phyloP scores from a whole-genome alignment of 495 filamentous ascomycete species.

The Penicillium desertorum region DNA sequence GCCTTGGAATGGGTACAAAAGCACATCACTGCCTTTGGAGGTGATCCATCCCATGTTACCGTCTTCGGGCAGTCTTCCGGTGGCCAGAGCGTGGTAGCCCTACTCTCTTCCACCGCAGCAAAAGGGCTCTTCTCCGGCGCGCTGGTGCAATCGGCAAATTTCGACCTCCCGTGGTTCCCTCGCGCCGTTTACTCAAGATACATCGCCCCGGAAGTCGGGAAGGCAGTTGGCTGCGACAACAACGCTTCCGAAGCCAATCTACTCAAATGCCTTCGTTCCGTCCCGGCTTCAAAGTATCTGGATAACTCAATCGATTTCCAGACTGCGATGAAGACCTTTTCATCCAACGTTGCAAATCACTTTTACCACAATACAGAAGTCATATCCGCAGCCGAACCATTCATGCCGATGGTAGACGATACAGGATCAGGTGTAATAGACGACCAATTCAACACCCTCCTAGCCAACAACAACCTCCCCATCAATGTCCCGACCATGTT shows the following conservation, averaged over 20 bases:
- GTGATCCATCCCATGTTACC: constrained; percentile 49
- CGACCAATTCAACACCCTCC: constrained; percentile 33
- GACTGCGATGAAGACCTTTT: constrained; percentile 8
- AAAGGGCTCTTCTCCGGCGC: constrained; percentile 35
- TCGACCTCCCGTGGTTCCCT: constrained; percentile 33
- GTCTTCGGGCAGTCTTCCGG: constrained; percentile 56
- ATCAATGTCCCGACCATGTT: constrained; percentile 34
- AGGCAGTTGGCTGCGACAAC: constrained; percentile 29
- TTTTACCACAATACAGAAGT: constrained; percentile 26
- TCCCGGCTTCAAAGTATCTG: constrained; percentile 27
- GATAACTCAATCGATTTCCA: constrained; percentile 27
- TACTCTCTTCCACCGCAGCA: constrained; percentile 41
- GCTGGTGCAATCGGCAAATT: constrained; percentile 29
- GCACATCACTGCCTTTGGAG: constrained; percentile 52
- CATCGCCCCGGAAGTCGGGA: constrained; percentile 23
- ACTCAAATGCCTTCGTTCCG: constrained; percentile 27
- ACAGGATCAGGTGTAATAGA: constrained; percentile 28
- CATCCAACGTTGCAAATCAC: constrained; percentile 10
- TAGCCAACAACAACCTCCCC: constrained; percentile 18
- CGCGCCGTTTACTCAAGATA: constrained; percentile 25
- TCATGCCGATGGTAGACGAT: constrained; percentile 34
- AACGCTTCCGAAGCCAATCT: constrained; percentile 17
- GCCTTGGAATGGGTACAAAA: constrained; percentile 52
- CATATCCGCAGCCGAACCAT: constrained; percentile 28
- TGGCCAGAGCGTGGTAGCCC: constrained; percentile 53